A percentile compares a stretch with the other conserved stretches of the same genome.
Evolutionary conservation across 2,329 filamentous ascomycete genomes (phyloP).

Genomic region (Aureobasidium sp.): DNA sequence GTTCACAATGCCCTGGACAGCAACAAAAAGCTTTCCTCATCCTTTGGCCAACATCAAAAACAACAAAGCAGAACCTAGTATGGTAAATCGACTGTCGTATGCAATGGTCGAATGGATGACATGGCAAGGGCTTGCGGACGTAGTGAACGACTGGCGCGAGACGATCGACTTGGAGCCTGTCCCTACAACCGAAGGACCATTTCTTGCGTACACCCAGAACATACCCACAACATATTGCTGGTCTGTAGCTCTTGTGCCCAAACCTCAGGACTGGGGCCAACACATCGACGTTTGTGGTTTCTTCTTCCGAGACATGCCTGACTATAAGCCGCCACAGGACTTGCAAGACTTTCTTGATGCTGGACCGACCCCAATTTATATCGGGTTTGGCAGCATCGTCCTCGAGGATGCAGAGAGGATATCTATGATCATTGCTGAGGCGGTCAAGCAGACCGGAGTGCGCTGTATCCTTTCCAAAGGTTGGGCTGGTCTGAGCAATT

Average conservation of each 20-base stretch:
- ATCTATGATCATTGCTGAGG: slow-evolving; percentile 31
- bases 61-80: slow-evolving; percentile 57
- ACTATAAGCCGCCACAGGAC: slow-evolving; percentile 11
- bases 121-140: slow-evolving; percentile 60
- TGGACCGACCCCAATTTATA: slow-evolving; percentile 17
- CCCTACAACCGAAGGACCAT: background rate
- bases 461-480: background rate
- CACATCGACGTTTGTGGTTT: slow-evolving; percentile 30
- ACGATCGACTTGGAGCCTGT: slow-evolving; percentile 16
- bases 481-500: slow-evolving; percentile 19
- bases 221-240: slow-evolving; percentile 23
- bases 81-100: slow-evolving; percentile 79
- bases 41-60: slow-evolving; percentile 76
- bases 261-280: background rate
- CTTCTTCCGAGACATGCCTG: slow-evolving; percentile 16
- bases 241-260: background rate
- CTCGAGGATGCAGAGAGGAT: slow-evolving; percentile 32
- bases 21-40: slow-evolving; percentile 78
- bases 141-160: slow-evolving; percentile 16
- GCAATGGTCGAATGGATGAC: slow-evolving; percentile 84
- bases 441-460: slow-evolving; percentile 25
- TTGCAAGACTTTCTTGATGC: slow-evolving; percentile 16
- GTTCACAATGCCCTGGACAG: slow-evolving; percentile 90
- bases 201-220: slow-evolving; percentile 8
- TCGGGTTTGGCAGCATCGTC: slow-evolving; percentile 19